Percentiles rank a stretch among this genome's conserved stretches.
These are phyloP conservation scores for Circinella umbellata DNA, from an alignment of 371 early-diverging fungal genomes.

Conservation along the genomic window DNA sequence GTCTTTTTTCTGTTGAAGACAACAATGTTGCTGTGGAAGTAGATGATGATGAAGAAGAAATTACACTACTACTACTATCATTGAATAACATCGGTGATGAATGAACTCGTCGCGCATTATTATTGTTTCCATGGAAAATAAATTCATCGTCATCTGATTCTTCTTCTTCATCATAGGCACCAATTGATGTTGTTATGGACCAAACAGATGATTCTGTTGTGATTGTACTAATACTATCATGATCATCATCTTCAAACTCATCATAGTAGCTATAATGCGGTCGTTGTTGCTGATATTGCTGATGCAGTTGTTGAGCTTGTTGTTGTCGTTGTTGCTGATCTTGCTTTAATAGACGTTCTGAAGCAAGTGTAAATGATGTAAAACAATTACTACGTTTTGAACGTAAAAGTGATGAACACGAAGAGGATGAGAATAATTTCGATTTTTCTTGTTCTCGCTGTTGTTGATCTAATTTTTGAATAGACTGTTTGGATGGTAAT, in stretches of 20 bases:
- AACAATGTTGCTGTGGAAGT: not conserved
- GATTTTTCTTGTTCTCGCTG: not conserved
- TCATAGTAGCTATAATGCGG: not conserved
- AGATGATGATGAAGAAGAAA: not conserved
- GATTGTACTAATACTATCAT: not conserved
- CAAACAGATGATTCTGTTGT: not conserved
- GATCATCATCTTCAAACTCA: not conserved
- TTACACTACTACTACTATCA: conserved; percentile 5
- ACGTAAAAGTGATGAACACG: not conserved
- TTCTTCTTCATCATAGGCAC: not conserved
- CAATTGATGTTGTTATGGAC: not conserved
- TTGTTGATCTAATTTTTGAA: not conserved
- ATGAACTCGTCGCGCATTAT: conserved; percentile 1
- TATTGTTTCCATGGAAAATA: not conserved
- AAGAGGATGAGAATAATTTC: not conserved
- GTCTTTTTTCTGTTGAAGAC: not conserved
- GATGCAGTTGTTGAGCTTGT: not conserved
- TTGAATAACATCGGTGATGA: conserved; percentile 2
- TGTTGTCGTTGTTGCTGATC: not conserved
- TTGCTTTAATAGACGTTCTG: not conserved
- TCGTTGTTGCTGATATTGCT: not conserved
- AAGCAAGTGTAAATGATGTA: not conserved
- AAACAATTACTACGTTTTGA: not conserved
- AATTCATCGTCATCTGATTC: not conserved
- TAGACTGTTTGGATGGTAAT: conserved; percentile 9